Conservation (phyloP, 164 flowering plant species). For the Chimonanthus praecox region DNA sequence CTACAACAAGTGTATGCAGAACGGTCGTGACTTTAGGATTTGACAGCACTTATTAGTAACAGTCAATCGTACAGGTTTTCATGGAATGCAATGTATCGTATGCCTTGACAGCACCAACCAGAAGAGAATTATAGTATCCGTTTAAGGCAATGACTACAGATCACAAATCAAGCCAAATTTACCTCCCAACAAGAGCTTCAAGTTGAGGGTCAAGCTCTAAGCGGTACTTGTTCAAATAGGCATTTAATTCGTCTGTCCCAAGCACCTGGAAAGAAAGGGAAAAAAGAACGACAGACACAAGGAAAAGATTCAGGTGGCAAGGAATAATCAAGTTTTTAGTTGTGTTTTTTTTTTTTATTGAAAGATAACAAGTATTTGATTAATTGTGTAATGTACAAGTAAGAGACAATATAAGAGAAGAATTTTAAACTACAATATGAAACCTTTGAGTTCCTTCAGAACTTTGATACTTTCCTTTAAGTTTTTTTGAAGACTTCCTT, state of each 20-base stretch:
- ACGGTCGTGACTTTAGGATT: neutral
- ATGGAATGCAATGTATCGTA: neutral
- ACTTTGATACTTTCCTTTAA: no score
- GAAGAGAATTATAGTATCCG: neutral
- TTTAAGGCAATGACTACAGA: conserved; percentile 1
- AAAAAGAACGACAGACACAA: no score
- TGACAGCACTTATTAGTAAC: neutral
- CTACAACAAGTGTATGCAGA: neutral
- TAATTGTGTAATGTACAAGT: no score
- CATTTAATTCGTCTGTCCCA: conserved; percentile 71
- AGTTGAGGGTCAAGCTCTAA: conserved; percentile 71
- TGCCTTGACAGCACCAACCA: neutral
- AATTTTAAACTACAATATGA: no score
- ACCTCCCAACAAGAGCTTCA: conserved; percentile 91
- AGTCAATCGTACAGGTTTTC: neutral
- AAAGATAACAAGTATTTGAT: no score
- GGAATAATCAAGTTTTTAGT: no score
- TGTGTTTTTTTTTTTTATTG: no score
- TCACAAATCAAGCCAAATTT: conserved; percentile 3
- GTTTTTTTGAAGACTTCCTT: no score
- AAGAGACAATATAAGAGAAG: no score
- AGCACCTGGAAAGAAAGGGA: conserved; percentile 50
- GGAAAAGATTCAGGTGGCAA: no score
- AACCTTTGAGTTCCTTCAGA: no score
- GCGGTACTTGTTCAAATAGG: conserved; percentile 59